A percentile compares a stretch with the other conserved stretches of the same genome.
Evolutionary conservation across 768 basidiomycete species (phyloP).

Genomic region (Termitomyces sp.): DNA sequence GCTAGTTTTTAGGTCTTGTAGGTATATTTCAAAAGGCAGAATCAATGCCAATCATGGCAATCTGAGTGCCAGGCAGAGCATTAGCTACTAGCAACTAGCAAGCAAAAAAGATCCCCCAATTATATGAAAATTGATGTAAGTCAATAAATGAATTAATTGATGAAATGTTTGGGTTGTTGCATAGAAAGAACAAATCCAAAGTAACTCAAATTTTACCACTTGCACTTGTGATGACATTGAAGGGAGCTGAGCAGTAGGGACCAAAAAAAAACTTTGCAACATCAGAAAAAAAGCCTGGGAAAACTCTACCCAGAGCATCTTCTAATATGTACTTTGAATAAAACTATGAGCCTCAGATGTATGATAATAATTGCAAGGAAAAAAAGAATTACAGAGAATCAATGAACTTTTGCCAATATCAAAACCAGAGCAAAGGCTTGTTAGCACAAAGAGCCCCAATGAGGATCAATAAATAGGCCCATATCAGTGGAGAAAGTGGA

Average conservation of each 20-base stretch:
- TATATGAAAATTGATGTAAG: rapidly evolving
- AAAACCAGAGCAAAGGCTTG: no score
- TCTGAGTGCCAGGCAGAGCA: rapidly evolving
- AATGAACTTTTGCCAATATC: no score
- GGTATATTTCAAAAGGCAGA: neutral
- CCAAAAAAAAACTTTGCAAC: neutral
- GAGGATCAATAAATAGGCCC: no score
- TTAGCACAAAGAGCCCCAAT: no score
- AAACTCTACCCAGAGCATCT: neutral
- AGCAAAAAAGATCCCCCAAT: neutral
- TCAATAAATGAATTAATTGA: neutral
- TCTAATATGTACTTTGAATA: neutral
- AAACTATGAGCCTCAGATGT: neutral
- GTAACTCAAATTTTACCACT: neutral
- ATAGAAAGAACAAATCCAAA: neutral
- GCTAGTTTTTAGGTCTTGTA: neutral
- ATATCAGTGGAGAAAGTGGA: no score
- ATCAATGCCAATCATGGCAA: neutral
- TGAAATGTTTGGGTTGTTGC: neutral
- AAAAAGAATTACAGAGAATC: no score
- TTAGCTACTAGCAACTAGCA: neutral
- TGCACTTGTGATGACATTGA: neutral
- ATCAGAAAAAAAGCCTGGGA: neutral
- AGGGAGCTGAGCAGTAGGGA: neutral
- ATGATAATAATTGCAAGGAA: neutral